Conservation (phyloP, 2,329 filamentous ascomycete species). For the Rhinocladiella similis region DNA sequence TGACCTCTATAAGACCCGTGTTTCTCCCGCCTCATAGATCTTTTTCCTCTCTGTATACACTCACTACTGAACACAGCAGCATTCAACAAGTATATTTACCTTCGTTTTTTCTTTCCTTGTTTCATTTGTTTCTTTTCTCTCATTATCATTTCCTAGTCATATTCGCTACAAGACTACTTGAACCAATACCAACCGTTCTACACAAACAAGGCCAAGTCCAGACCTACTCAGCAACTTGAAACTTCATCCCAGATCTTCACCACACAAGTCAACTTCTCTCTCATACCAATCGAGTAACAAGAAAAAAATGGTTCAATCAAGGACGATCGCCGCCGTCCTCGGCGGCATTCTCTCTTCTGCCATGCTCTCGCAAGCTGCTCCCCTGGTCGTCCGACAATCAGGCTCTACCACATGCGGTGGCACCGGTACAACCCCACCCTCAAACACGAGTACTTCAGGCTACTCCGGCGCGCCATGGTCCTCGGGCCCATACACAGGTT, state of each 20-base stretch:
- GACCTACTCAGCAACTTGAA: neutral
- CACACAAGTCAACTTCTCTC: neutral
- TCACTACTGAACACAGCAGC: slow-evolving; percentile 18
- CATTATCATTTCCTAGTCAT: slow-evolving; percentile 11
- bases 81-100: slow-evolving; percentile 26
- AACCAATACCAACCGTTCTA: slow-evolving; percentile 1
- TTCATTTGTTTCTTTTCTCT: slow-evolving; percentile 18
- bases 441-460: no score
- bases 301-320: neutral
- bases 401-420: neutral
- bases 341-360: slow-evolving; percentile 12
- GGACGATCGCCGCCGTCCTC: slow-evolving; percentile 6
- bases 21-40: neutral
- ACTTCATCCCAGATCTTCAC: no score
- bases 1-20: slow-evolving; percentile 10
- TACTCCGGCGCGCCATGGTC: no score
- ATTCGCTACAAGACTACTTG: neutral
- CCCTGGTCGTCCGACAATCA: slow-evolving; percentile 6
- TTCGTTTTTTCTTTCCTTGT: slow-evolving; percentile 15
- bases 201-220: neutral
- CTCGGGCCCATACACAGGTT: neutral
- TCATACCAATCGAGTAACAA: neutral
- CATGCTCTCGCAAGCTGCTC: slow-evolving; percentile 12
- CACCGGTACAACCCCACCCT: neutral
- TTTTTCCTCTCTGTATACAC: slow-evolving; percentile 9